phyloP scores from a whole-genome alignment of 768 basidiomycete genomes.

The Coprinellus micaceus region DNA sequence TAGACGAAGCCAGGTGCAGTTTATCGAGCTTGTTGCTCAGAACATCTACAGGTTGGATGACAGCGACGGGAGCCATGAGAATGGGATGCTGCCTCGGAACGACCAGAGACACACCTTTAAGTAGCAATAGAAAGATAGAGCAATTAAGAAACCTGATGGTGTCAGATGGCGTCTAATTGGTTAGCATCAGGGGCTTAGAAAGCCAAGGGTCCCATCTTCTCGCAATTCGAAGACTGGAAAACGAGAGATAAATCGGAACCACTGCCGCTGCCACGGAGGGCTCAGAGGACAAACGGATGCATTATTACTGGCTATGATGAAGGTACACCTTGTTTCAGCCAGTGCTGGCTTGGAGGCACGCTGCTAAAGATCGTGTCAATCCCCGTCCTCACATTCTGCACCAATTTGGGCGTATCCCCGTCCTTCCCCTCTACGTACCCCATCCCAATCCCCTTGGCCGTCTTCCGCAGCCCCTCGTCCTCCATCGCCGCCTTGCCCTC shows the following conservation, averaged over 20 bases:
- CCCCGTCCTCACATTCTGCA: conserved; percentile 9
- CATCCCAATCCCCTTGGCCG: conserved; percentile 44
- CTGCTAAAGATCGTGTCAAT: conserved; percentile 7
- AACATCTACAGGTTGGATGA: neutral
- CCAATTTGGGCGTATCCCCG: neutral
- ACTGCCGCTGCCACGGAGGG: too few relatives aligned
- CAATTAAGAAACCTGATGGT: neutral
- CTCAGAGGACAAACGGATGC: too few relatives aligned
- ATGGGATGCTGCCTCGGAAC: neutral
- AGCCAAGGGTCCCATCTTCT: too few relatives aligned
- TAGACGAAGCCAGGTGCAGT: neutral
- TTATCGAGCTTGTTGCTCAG: neutral
- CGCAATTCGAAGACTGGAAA: too few relatives aligned
- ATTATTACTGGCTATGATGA: too few relatives aligned
- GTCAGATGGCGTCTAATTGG: neutral
- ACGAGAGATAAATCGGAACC: too few relatives aligned
- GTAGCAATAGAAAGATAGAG: neutral
- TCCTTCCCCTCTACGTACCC: conserved; percentile 28
- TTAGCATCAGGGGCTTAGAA: too few relatives aligned
- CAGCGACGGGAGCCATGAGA: neutral
- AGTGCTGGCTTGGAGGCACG: conserved; percentile 13
- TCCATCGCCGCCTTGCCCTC: conserved; percentile 49
- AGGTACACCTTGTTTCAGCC: conserved; percentile 2
- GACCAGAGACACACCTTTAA: neutral
- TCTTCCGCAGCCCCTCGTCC: conserved; percentile 44